Evolutionary conservation across 768 basidiomycete species (phyloP).

Genomic region (Mycena rebaudengoi): DNA sequence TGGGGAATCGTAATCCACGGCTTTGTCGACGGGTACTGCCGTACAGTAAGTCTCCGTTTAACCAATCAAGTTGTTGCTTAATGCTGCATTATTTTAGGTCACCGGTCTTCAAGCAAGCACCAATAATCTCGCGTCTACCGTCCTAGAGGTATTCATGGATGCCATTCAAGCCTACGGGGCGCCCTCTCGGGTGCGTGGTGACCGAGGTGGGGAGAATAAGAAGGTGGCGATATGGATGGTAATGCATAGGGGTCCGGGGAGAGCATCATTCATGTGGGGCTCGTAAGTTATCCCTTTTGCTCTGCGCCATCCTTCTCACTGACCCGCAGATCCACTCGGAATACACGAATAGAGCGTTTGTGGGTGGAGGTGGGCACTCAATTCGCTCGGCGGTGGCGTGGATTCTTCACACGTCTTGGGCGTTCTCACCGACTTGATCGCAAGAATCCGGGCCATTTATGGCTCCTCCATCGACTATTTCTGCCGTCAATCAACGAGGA

Average conservation of each 20-base stretch:
- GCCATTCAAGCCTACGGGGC: constrained; percentile 25
- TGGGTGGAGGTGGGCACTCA: neutral
- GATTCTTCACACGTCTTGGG: neutral
- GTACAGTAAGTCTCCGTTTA: neutral
- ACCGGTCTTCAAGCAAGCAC: constrained; percentile 25
- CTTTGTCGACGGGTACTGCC: neutral
- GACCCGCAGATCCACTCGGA: too few relatives aligned
- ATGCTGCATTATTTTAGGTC: neutral
- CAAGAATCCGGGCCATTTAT: neutral
- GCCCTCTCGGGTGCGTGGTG: too few relatives aligned
- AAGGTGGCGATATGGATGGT: constrained; percentile 38
- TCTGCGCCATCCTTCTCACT: too few relatives aligned
- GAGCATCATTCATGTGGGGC: too few relatives aligned
- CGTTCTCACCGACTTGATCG: neutral
- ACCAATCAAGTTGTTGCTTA: too few relatives aligned
- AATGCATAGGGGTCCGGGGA: constrained; percentile 28
- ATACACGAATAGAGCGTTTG: too few relatives aligned
- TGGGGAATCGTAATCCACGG: neutral
- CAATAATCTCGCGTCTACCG: constrained; percentile 23
- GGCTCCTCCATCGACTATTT: constrained; percentile 32
- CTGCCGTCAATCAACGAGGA: constrained; percentile 37
- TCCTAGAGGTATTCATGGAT: constrained; percentile 20
- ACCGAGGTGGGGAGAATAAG: constrained; percentile 38
- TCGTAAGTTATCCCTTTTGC: too few relatives aligned
- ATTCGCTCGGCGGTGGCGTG: neutral